These are phyloP conservation scores for Termitomyces sp. DNA, from an alignment of 768 basidiomycete genomes.

Conservation along the genomic window DNA sequence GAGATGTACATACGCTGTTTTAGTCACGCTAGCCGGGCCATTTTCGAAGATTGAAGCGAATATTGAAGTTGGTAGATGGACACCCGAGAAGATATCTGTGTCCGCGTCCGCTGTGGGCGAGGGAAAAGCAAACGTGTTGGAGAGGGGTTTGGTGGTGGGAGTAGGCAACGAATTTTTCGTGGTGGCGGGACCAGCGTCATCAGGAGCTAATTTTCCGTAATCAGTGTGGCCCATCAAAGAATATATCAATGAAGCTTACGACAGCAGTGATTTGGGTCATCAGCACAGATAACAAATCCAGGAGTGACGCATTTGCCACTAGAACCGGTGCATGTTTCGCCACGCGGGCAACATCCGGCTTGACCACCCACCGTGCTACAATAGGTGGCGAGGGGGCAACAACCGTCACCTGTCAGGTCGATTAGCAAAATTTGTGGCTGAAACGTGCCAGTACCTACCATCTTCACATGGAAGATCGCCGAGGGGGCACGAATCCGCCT, in stretches of 20 bases:
- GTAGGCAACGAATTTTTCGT: not conserved
- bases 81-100: not conserved
- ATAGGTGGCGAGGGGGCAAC: not conserved
- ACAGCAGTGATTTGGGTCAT: not conserved
- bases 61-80: not conserved
- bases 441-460: not conserved
- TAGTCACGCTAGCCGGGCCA: not conserved
- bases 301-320: not conserved
- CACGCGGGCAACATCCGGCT: not conserved
- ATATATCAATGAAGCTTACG: not conserved
- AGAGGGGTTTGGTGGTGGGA: not conserved
- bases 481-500: not conserved
- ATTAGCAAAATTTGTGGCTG: not conserved
- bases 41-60: not conserved
- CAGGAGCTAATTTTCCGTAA: not conserved
- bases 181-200: not conserved
- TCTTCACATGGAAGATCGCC: conserved; percentile 2
- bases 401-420: not conserved
- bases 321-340: not conserved
- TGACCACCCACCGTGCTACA: not conserved
- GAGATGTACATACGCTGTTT: not conserved
- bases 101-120: not conserved
- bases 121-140: not conserved
- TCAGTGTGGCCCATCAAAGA: not conserved
- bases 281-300: not conserved